Base-by-base conservation (phyloP, 352 stramenopile species). In the Pythium aphanidermatum region DNA sequence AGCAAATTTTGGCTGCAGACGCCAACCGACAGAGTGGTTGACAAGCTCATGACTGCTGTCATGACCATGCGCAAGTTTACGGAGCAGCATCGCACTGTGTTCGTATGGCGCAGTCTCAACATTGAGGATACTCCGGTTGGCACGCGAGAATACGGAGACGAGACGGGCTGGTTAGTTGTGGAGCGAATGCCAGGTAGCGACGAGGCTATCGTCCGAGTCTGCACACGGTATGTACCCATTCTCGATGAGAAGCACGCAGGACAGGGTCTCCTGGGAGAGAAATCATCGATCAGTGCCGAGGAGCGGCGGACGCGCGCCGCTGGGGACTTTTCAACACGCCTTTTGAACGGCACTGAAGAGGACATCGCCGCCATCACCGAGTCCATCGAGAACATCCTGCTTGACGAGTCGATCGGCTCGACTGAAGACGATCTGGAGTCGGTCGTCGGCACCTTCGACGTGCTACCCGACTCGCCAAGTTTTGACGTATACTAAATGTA, bases 321-420 rank as follows among this genome's bases (percentile, higher is more conserved):
- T 6, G 48, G 48, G 27, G 48, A 38, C 4, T 48, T 56, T 23
- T 45, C 48, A 12, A 56, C 24, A 4, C 39, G 19, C 9, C 34
- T 56, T 32, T 12, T 50, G 20, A 37, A 38, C 7, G 30, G 39
- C 9, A 39, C 30, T 5, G 39, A 56, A 16, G 25, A 48, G 21
- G 48, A 56, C 40, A 50, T 56, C 11, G 34, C 40, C 7, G 24
- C 40, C n/a, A 58, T 58, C 32, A 51, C 41, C 33, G 49, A 56
- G 26, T 33, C 48, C 17, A 37, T 56, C 20, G 48, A 56, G 40
- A 56, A 44, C 19, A 50, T 56, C 26, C 25, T 56, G 9, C 33
- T 56, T 38, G 48, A 56, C 24, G 48, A 56, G 13, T 36, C 51
- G 3, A 42, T 59, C 16, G 51, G 41, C 27, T 28, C 49, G 20